phyloP scores from a whole-genome alignment of 306 rosid genomes.

The Castanea sativa region DNA sequence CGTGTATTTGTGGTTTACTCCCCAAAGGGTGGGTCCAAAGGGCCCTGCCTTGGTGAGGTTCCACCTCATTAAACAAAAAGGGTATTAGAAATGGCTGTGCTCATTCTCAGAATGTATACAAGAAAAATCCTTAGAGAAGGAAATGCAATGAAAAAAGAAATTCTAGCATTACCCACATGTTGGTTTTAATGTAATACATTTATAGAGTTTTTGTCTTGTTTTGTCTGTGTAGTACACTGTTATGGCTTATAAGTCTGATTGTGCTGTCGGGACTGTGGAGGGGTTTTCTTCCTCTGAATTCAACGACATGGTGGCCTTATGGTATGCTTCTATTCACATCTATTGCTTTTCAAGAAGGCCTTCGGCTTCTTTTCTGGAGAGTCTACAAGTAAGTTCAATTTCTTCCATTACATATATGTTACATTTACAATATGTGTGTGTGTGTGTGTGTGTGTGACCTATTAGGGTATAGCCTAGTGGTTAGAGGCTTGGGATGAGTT shows the following conservation, averaged over 20 bases:
- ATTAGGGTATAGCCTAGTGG: no score
- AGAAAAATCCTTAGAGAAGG: neutral
- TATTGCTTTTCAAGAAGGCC: slow-evolving; percentile 85
- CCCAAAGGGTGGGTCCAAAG: no score
- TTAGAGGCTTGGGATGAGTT: no score
- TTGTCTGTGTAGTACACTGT: slow-evolving; percentile 52
- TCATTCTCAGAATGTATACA: neutral
- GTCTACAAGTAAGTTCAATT: slow-evolving; percentile 54
- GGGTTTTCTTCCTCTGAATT: slow-evolving; percentile 65
- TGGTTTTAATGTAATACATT: neutral
- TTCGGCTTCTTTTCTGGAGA: slow-evolving; percentile 79
- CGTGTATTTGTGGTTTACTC: no score
- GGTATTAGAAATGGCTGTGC: neutral
- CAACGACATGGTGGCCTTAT: slow-evolving; percentile 71
- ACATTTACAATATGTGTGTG: no score
- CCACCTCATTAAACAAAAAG: no score
- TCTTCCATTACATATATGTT: neutral
- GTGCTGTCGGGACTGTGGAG: slow-evolving; percentile 85
- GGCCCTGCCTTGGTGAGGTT: no score
- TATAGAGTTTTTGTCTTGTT: neutral
- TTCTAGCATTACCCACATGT: neutral
- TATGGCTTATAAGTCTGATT: slow-evolving; percentile 90
- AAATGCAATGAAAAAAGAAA: neutral
- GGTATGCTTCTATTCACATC: slow-evolving; percentile 64
- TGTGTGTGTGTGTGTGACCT: no score